phyloP scores from a whole-genome alignment of 2,329 filamentous ascomycete genomes.

The Trichoderma polysporum region DNA sequence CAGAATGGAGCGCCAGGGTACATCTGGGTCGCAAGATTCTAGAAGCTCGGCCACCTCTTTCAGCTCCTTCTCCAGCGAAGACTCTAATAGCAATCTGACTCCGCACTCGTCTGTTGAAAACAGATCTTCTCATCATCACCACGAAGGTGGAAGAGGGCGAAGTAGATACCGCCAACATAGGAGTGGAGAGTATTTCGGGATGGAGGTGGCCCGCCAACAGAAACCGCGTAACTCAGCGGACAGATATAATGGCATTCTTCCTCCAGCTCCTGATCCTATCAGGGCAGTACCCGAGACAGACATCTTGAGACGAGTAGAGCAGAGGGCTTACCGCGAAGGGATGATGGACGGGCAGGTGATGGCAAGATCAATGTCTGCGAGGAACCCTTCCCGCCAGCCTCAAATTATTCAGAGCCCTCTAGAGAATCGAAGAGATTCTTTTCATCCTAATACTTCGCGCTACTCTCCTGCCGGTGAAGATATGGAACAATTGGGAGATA shows the following conservation, averaged over 20 bases:
- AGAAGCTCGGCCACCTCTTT: not conserved
- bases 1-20: not conserved
- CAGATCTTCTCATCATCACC: not conserved
- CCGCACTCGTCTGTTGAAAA: not conserved
- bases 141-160: not conserved
- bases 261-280: slow-evolving; percentile 7
- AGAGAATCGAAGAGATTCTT: not conserved
- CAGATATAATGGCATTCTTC: not conserved
- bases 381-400: not conserved
- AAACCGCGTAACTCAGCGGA: not conserved
- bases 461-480: not conserved
- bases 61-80: not conserved
- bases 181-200: not conserved
- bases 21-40: not conserved
- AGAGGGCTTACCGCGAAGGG: not conserved
- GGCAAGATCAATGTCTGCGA: not conserved
- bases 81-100: not conserved
- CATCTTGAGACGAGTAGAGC: not conserved
- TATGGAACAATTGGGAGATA: not conserved
- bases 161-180: not conserved
- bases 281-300: not conserved
- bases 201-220: not conserved
- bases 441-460: not conserved
- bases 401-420: not conserved
- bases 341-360: not conserved